phyloP scores from a whole-genome alignment of 352 stramenopile genomes.

The Globisporangium orthogonon region DNA sequence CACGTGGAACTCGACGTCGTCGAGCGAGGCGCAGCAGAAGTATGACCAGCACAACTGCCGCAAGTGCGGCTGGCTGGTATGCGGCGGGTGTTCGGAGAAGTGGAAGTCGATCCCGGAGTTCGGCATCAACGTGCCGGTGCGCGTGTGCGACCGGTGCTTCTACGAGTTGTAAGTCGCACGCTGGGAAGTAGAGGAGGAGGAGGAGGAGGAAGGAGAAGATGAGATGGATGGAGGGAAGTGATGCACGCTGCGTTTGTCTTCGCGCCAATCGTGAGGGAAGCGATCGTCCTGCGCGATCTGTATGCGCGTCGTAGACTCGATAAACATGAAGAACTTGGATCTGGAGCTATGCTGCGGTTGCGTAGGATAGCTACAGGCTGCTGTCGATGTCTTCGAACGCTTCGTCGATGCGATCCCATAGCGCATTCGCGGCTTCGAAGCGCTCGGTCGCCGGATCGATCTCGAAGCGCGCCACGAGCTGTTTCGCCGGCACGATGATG shows the following conservation, averaged over 20 bases:
- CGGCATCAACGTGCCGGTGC: slow-evolving; percentile 79
- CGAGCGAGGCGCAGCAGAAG: slow-evolving; percentile 83
- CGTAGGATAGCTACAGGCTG: slow-evolving; percentile 29
- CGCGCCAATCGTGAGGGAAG: background rate
- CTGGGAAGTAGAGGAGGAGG: background rate
- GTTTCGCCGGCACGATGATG: slow-evolving; percentile 53
- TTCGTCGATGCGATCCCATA: slow-evolving; percentile 69
- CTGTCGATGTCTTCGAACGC: slow-evolving; percentile 53
- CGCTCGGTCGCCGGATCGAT: slow-evolving; percentile 39
- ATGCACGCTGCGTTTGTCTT: background rate
- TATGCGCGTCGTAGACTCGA: background rate
- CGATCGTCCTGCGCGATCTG: background rate
- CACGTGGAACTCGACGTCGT: slow-evolving; percentile 88
- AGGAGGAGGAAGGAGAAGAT: no score
- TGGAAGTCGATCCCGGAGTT: slow-evolving; percentile 81
- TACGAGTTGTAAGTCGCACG: slow-evolving; percentile 47
- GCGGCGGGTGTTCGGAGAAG: slow-evolving; percentile 82
- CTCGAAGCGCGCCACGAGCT: slow-evolving; percentile 53
- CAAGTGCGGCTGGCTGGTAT: slow-evolving; percentile 73
- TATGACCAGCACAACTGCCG: slow-evolving; percentile 89
- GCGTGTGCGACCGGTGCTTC: slow-evolving; percentile 83
- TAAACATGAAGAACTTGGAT: background rate
- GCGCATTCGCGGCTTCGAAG: slow-evolving; percentile 50
- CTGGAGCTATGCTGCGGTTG: no score
- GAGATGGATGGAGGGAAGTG: no score